Evolutionary conservation across 2,329 filamentous ascomycete genomes (phyloP).

Genomic region (Zymoseptoria pseudotritici): DNA sequence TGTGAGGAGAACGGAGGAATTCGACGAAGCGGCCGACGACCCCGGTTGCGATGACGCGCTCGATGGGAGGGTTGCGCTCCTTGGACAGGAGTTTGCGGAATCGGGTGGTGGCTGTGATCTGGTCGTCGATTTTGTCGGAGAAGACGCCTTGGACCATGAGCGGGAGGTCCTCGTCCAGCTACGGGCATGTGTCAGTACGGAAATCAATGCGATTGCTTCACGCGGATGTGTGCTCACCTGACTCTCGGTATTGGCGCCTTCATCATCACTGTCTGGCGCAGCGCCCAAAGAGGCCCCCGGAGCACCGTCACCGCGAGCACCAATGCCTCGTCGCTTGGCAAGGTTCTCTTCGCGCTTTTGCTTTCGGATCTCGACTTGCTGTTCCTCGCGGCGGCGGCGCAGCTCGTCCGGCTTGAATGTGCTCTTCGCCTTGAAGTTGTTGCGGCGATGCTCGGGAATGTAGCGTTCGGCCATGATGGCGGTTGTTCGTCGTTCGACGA

Average conservation of each 20-base stretch:
- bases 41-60: constrained; percentile 98
- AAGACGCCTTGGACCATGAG: constrained; percentile 98
- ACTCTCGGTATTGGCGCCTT: constrained; percentile 85
- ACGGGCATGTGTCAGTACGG: constrained; percentile 16
- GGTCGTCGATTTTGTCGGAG: constrained; percentile 95
- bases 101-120: constrained; percentile 96
- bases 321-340: constrained; percentile 93
- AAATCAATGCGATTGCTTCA: too few species aligned
- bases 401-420: constrained; percentile 99
- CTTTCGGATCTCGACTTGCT: constrained; percentile 98
- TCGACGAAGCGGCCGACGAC: constrained; percentile 97
- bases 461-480: constrained; percentile 90
- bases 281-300: constrained; percentile 78
- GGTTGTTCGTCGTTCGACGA: constrained; percentile 24
- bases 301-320: constrained; percentile 60
- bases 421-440: constrained; percentile 99
- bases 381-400: constrained; percentile 93
- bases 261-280: constrained; percentile 94
- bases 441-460: constrained; percentile 98
- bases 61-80: constrained; percentile 97
- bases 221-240: constrained; percentile 82
- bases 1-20: constrained; percentile 95
- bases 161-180: constrained; percentile 97
- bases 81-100: constrained; percentile 97
- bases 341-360: constrained; percentile 98